Conservation (phyloP, 225 moss, liverwort and hornwort genomes). For the Rhytidiadelphus loreus region DNA sequence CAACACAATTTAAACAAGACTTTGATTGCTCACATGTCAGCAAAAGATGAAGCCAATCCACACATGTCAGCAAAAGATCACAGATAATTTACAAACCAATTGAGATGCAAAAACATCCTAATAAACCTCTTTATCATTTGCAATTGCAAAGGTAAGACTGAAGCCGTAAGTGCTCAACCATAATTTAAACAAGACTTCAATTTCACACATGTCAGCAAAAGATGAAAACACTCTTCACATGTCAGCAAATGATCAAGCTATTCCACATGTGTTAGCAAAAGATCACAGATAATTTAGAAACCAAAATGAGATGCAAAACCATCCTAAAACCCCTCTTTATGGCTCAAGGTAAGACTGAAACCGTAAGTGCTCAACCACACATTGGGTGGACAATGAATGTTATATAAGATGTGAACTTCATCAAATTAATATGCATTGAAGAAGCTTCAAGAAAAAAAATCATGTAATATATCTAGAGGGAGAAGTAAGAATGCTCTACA, state of each 20-base stretch:
- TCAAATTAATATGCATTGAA: too few relatives aligned
- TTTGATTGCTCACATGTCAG: neutral
- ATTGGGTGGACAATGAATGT: neutral
- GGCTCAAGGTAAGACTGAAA: neutral
- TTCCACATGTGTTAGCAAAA: neutral
- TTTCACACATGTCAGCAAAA: neutral
- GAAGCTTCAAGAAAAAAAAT: neutral
- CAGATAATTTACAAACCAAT: neutral
- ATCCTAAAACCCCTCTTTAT: neutral
- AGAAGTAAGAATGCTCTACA: neutral
- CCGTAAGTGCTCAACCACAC: neutral
- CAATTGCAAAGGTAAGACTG: neutral
- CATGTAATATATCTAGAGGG: neutral
- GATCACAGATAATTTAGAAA: neutral
- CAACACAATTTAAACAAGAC: too few relatives aligned
- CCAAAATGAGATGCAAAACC: neutral
- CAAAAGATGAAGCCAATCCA: neutral
- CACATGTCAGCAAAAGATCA: neutral
- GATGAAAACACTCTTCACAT: neutral
- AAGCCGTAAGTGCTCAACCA: neutral
- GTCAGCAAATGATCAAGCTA: neutral
- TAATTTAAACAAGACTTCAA: neutral
- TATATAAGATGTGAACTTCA: neutral
- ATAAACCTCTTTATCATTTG: neutral
- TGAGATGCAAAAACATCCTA: neutral